Evolutionary conservation across 2,329 filamentous ascomycete species (phyloP).

Genomic region (Didymella pinodella): DNA sequence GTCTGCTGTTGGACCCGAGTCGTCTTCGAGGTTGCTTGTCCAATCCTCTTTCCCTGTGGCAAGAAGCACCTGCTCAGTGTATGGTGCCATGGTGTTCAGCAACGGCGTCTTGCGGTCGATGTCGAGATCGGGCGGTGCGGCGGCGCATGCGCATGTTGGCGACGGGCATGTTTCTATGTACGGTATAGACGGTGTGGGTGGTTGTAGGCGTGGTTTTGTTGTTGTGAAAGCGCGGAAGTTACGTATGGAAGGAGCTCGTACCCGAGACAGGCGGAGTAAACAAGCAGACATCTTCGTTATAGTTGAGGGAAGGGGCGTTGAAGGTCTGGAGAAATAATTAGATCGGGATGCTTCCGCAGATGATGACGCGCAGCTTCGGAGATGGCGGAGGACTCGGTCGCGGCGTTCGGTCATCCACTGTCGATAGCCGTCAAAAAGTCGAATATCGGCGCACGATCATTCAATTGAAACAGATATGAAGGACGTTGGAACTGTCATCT

Average conservation of each 20-base stretch:
- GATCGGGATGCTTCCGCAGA: constrained; percentile 1
- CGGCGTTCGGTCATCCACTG: background rate
- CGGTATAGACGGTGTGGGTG: constrained; percentile 24
- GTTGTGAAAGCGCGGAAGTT: constrained; percentile 19
- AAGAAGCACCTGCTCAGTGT: constrained; percentile 82
- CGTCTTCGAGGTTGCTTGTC: constrained; percentile 84
- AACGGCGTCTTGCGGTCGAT: constrained; percentile 77
- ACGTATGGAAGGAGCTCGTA: constrained; percentile 1
- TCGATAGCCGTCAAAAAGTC: too few relatives aligned
- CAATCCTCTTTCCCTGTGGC: constrained; percentile 84
- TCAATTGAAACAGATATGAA: too few relatives aligned
- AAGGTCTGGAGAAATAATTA: constrained; percentile 14
- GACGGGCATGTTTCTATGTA: constrained; percentile 67
- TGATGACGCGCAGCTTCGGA: constrained; percentile 18
- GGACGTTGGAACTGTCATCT: too few relatives aligned
- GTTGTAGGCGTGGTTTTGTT: constrained; percentile 12
- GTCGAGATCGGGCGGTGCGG: constrained; percentile 69
- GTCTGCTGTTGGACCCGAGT: constrained; percentile 61
- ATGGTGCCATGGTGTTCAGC: constrained; percentile 78
- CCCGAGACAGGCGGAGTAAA: constrained; percentile 5
- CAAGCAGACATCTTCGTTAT: constrained; percentile 4
- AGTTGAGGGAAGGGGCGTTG: background rate
- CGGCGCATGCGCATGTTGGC: constrained; percentile 78
- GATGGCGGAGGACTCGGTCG: constrained; percentile 9
- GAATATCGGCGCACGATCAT: too few relatives aligned